Conservation (phyloP, 202 grass and related monocot species). For the Setaria viridis region DNA sequence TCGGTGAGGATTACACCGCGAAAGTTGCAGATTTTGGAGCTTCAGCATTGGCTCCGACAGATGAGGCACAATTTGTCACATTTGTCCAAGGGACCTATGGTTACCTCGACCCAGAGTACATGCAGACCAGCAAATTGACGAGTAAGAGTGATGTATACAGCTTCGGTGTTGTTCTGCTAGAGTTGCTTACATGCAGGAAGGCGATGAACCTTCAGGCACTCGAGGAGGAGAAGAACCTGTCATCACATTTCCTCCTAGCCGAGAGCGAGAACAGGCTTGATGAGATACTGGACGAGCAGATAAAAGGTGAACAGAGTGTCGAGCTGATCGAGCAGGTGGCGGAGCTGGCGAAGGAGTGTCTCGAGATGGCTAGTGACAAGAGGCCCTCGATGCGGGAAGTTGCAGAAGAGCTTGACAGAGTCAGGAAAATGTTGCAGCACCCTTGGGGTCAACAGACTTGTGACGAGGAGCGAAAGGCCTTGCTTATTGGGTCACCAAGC, state of each 20-base stretch:
- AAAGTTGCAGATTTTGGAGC: constrained; percentile 73
- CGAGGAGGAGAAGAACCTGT: constrained; percentile 54
- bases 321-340: constrained; percentile 48
- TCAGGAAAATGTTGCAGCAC: constrained; percentile 40
- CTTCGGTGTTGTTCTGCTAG: constrained; percentile 57
- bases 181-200: constrained; percentile 56
- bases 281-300: constrained; percentile 51
- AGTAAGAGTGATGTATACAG: constrained; percentile 47
- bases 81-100: constrained; percentile 71
- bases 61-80: constrained; percentile 56
- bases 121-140: constrained; percentile 47
- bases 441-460: constrained; percentile 39
- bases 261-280: constrained; percentile 36
- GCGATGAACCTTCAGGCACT: constrained; percentile 45
- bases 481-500: constrained; percentile 40
- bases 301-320: constrained; percentile 47
- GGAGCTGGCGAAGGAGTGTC: constrained; percentile 49
- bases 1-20: constrained; percentile 51
- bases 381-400: constrained; percentile 60
- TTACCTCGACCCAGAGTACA: constrained; percentile 65
- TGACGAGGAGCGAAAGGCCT: constrained; percentile 36
- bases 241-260: constrained; percentile 42
- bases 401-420: constrained; percentile 46
- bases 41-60: constrained; percentile 52
- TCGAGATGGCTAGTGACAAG: constrained; percentile 46